Evolutionary conservation across 768 basidiomycete species (phyloP).

Genomic region (Lentinula aciculospora): DNA sequence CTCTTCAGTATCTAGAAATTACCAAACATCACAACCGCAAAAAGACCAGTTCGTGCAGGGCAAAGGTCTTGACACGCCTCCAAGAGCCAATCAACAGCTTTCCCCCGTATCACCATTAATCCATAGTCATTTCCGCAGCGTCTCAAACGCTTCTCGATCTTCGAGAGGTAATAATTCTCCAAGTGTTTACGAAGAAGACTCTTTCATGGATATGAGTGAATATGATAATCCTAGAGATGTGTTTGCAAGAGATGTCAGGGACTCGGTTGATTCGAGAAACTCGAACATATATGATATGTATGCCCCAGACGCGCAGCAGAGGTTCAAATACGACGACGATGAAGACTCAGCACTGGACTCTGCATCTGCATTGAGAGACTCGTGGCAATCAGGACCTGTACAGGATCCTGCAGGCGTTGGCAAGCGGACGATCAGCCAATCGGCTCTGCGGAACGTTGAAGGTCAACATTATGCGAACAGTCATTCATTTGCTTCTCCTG

Average conservation of each 20-base stretch:
- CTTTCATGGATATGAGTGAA: neutral
- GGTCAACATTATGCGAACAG: conserved; percentile 9
- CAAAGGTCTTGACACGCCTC: neutral
- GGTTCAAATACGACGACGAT: conserved; percentile 30
- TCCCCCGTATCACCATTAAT: conserved; percentile 40
- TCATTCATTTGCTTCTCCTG: neutral
- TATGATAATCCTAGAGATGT: conserved; percentile 16
- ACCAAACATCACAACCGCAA: neutral
- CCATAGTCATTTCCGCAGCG: conserved; percentile 38
- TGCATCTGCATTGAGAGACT: conserved; percentile 29
- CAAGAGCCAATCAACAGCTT: neutral
- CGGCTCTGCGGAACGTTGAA: neutral
- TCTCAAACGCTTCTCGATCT: conserved; percentile 30
- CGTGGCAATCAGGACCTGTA: conserved; percentile 28
- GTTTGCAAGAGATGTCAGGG: conserved; percentile 7
- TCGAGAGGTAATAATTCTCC: conserved; percentile 21
- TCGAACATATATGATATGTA: neutral
- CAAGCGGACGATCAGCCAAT: neutral
- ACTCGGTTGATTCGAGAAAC: conserved; percentile 1
- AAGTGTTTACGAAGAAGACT: conserved; percentile 13
- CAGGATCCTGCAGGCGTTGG: neutral
- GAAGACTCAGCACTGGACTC: conserved; percentile 38
- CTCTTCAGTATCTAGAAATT: neutral
- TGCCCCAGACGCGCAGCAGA: conserved; percentile 25
- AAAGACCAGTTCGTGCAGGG: neutral